Evolutionary conservation across 805 yeast genomes (phyloP), one percentile per base, ranked within the genome.

Genomic region (Candida peoriensis): DNA sequence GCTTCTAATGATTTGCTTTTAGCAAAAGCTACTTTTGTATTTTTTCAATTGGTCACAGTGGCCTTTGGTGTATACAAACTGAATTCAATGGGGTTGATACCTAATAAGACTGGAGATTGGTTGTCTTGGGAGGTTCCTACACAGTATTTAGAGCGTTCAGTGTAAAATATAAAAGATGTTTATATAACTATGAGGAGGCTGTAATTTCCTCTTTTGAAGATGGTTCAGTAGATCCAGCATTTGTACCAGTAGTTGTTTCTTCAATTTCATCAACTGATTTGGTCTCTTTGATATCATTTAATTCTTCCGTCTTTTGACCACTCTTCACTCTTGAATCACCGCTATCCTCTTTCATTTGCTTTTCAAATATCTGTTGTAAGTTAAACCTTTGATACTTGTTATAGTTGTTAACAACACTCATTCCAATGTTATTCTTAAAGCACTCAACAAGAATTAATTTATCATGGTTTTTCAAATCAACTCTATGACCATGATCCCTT

Each of bases 81-180:
- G 39, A 78, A 83, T 47, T 65, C 70, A 16, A 85, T 90, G 96
- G 97, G 97, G 0, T 64, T 90, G 44, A 77, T 90, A 39, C 98
- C 98, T 16, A 85, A 82, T 48, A 81, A 78, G 24, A 71, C 71
- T 30, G 81, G 95, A 45, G 98, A 90, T 55, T 93, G 97, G 97
- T 62, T 90, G 13, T 78, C 87, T 6, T 89, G 95, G 89, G 94
- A 88, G 3, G 63, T 68, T 6, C 46, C 66, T 4, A 39, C 34
- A 4, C n/a, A n/a, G n/a, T n/a, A n/a, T n/a, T n/a, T n/a, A n/a
- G n/a, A n/a, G n/a, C n/a, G 11, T 16, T 15, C 18, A 15, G 6
- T 16, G 6, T n/a, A n/a, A n/a, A n/a, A n/a, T n/a, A n/a, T n/a
- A n/a, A n/a, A n/a, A n/a, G n/a, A n/a, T n/a, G n/a, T n/a, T n/a